Base-by-base conservation (phyloP, 345 rosid species). In the Syzygium grande region DNA sequence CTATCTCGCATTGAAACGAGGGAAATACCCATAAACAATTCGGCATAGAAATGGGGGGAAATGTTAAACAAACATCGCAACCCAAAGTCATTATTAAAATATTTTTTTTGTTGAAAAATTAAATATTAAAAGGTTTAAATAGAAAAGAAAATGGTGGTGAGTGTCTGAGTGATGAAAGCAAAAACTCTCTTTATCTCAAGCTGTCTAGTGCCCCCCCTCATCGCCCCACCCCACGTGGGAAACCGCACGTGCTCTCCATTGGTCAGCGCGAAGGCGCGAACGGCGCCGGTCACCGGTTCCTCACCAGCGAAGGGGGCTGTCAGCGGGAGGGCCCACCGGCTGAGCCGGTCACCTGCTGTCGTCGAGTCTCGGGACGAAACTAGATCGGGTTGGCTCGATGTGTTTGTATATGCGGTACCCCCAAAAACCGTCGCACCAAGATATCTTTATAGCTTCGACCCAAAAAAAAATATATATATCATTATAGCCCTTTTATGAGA, bases 221-320 rank as follows among this genome's bases (percentile, higher is more conserved):
- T 89, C 92, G 89, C 23, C 87, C 46, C 46, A 5, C 46, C 88
- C 92, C 93, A 91, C 95, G 86, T 92, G 93, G 84, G 63, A 8
- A n/a, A 4, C 84, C 34, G 86, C 94, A 90, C 94, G 90, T 92
- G 93, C 89, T 87, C 38, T 17, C 86, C 89, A 87, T 87, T 12
- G 87, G 86, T 84, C 89, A 43, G 88, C 68, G 87, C 86, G 89
- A 80, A 65, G 89, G 88, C 95, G 93, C 68, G 55, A 92, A 84
- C 93, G 90, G 91, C 91, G 95, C 93, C 93, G 93, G 93, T 90
- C 89, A 89, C 90, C 93, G 93, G 92, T 85, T 51, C 22, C 84
- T 83, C 85, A n/a, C 11, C 90, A 29, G 51, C 54, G 55, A 49
- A 73, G 9, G 51, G 86, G 46, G 46, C 46, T 84, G 90, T 89